These are phyloP conservation scores for Suhomyces pyralidae DNA, from an alignment of 805 yeast genomes.

Conservation along the genomic window DNA sequence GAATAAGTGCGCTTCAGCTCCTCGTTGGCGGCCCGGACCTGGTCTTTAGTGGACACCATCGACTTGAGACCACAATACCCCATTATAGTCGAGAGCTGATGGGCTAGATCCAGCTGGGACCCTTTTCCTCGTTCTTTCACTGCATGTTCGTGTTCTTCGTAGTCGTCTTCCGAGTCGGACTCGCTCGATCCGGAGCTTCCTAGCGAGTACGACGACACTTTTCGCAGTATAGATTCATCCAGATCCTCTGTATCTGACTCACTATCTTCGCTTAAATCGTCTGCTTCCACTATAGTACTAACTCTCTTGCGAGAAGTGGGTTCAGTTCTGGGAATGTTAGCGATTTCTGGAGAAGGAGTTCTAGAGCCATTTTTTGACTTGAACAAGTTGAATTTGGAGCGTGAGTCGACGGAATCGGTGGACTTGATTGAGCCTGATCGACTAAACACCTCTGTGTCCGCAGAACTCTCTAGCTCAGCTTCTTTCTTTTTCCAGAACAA, in stretches of 20 bases:
- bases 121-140: constrained; percentile 16
- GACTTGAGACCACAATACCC: constrained; percentile 33
- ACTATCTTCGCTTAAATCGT: constrained; percentile 9
- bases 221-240: constrained; percentile 7
- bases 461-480: not conserved
- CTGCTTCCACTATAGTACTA: constrained; percentile 28
- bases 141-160: constrained; percentile 29
- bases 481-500: not conserved
- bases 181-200: constrained; percentile 8
- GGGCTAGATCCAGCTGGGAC: constrained; percentile 11
- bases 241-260: constrained; percentile 12
- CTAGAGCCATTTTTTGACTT: not conserved
- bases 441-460: not conserved
- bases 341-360: not conserved
- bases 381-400: constrained; percentile 2
- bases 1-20: constrained; percentile 34
- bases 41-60: constrained; percentile 12
- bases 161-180: constrained; percentile 14
- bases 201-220: not conserved
- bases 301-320: constrained; percentile 13
- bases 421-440: constrained; percentile 6
- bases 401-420: not conserved
- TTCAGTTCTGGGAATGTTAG: not conserved
- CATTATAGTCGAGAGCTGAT: constrained; percentile 30
- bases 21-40: constrained; percentile 25